A percentile compares a stretch with the other conserved stretches of the same genome.
Evolutionary conservation across 805 yeast species (phyloP).

Genomic region (Metahyphopichia silvanorum): DNA sequence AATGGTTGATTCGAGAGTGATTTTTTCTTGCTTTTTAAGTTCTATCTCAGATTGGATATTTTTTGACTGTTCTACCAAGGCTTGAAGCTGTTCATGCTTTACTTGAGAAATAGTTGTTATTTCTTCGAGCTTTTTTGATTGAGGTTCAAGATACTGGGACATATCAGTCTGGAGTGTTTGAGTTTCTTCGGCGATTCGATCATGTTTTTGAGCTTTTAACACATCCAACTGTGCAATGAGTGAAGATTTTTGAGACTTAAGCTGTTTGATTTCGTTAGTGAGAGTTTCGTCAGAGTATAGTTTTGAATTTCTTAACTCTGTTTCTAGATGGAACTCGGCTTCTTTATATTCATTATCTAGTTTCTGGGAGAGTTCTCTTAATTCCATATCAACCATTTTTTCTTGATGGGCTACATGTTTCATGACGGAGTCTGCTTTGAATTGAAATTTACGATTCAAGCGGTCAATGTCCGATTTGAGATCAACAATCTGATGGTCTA

Average conservation of each 20-base stretch:
- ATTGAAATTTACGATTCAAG: conserved; percentile 16
- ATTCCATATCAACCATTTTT: conserved; percentile 20
- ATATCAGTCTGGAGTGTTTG: conserved; percentile 13
- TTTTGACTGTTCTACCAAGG: conserved; percentile 7
- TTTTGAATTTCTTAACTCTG: conserved; percentile 26
- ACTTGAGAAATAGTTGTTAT: conserved; percentile 21
- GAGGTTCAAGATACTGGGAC: conserved; percentile 11
- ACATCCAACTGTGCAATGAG: conserved; percentile 9
- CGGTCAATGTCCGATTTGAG: background rate
- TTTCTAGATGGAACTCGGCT: conserved; percentile 29
- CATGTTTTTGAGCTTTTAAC: conserved; percentile 6
- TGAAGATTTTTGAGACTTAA: conserved; percentile 10
- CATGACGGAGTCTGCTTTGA: conserved; percentile 22
- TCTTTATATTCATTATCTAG: conserved; percentile 26
- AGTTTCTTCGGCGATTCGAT: conserved; percentile 10
- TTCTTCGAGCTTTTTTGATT: conserved; percentile 21
- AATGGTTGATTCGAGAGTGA: conserved; percentile 6
- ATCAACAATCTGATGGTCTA: conserved; percentile 2
- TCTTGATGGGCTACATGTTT: conserved; percentile 27
- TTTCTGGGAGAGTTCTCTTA: conserved; percentile 26
- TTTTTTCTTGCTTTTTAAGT: conserved; percentile 4
- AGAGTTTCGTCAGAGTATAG: conserved; percentile 18
- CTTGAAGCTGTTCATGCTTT: conserved; percentile 19
- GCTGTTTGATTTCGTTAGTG: conserved; percentile 11
- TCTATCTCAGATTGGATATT: conserved; percentile 6